Base-by-base conservation (phyloP, 495 filamentous ascomycete genomes). In the Echria macrotheca region DNA sequence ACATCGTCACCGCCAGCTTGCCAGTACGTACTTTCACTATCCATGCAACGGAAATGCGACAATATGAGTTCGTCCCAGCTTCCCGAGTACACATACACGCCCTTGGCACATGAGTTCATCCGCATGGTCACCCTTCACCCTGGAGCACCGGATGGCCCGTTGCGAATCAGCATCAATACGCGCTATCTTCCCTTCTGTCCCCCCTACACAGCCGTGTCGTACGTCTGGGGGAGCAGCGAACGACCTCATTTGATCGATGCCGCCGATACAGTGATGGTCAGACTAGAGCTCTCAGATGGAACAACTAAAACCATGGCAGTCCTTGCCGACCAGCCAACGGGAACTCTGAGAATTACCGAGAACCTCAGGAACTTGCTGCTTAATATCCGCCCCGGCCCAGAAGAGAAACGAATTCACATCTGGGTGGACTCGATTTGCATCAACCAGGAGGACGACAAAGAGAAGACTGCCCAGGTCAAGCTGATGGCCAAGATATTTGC, bases 401-500 rank as follows among this genome's bases (percentile, higher is more conserved):
- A 36, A 5, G 32, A 36, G 32, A 12, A 5, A 36, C 32, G 32
- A 11, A 36, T 36, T 12, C 11, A 36, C 17, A 12, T n/a, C 12
- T 36, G 32, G 32, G 32, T 12, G 12, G 40, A 43, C 23, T 25
- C 40, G 10, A 43, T 43, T n/a, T 25, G 10, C 21, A 43, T 43
- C 40, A 43, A 43, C 40, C 23, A 43, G 23, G 23, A 43, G 2
- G 40, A 43, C 8, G 17, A 43, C 4, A 25, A 43, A 14, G 40
- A 43, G 23, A 43, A 43, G 40, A 43, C 40, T 12, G 40, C 11
- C 21, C 40, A 43, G 40, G 23, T 43, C 40, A 43, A 43, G 19
- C 19, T 43, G 40, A 43, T 43, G 40, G 21, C 11, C 19, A 26
- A 3, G 21, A 43, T 43, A n/a, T 43, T n/a, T 14, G 22, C 23